phyloP scores from a whole-genome alignment of 1,139 yeast species.

The Geotrichum histeridarum region DNA sequence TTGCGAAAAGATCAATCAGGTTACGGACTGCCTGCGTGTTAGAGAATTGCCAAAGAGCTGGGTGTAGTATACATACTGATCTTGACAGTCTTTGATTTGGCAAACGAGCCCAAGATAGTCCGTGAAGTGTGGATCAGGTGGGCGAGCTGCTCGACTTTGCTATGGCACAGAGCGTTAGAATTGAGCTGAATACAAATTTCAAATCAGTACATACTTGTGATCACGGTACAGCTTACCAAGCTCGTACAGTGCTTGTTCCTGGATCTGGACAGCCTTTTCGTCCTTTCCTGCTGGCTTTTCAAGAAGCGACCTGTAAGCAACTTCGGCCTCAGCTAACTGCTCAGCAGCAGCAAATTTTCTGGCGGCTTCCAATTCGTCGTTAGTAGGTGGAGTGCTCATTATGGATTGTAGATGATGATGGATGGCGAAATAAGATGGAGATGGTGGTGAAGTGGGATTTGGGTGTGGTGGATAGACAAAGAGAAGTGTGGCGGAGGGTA shows the following conservation, averaged over 20 bases:
- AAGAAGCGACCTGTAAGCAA: conserved; percentile 46
- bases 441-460: background rate
- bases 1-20: conserved; percentile 72
- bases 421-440: background rate
- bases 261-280: conserved; percentile 39
- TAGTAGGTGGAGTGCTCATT: conserved; percentile 22
- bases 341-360: conserved; percentile 49
- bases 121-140: conserved; percentile 67
- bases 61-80: conserved; percentile 43
- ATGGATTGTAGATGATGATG: too few relatives aligned
- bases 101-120: conserved; percentile 61
- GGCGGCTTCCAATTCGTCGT: conserved; percentile 45
- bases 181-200: conserved; percentile 6
- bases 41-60: conserved; percentile 46
- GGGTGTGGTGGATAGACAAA: background rate
- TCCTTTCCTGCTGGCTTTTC: conserved; percentile 37
- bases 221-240: conserved; percentile 36
- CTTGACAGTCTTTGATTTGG: conserved; percentile 93
- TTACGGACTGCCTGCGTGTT: conserved; percentile 51
- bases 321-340: conserved; percentile 54
- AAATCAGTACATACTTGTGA: conserved; percentile 22
- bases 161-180: conserved; percentile 5
- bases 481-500: background rate
- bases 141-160: conserved; percentile 49
- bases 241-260: conserved; percentile 36